Evolutionary conservation across 495 filamentous ascomycete genomes (phyloP).

Genomic region (Penicillium waksmanii): DNA sequence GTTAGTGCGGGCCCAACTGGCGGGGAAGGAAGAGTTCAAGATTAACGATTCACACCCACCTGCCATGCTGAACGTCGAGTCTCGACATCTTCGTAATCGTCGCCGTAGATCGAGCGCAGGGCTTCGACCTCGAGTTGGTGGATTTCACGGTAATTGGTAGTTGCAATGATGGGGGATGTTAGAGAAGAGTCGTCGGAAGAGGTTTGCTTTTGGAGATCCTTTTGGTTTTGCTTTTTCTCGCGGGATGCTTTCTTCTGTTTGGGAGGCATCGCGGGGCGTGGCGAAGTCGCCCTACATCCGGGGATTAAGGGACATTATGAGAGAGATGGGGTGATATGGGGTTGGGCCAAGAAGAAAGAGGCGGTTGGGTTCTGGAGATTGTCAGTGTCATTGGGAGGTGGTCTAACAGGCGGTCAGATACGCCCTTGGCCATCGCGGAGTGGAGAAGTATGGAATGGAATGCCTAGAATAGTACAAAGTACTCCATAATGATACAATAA

Average conservation of each 20-base stretch:
- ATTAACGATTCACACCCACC: constrained; percentile 48
- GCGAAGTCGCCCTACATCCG: constrained; percentile 39
- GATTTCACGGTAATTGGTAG: constrained; percentile 76
- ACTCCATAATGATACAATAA: too few relatives aligned
- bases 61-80: constrained; percentile 83
- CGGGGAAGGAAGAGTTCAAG: neutral
- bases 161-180: constrained; percentile 32
- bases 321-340: constrained; percentile 2
- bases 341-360: constrained; percentile 1
- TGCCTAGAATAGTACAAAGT: too few relatives aligned
- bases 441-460: too few relatives aligned
- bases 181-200: constrained; percentile 33
- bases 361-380: constrained; percentile 10
- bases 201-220: constrained; percentile 10
- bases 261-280: constrained; percentile 55
- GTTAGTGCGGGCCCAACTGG: constrained; percentile 4
- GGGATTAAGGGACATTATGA: constrained; percentile 25
- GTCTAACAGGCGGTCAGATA: constrained; percentile 33
- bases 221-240: constrained; percentile 39
- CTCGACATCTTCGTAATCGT: constrained; percentile 80
- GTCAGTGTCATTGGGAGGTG: constrained; percentile 1
- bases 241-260: constrained; percentile 46
- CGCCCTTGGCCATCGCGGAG: constrained; percentile 8
- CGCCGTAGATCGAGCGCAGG: constrained; percentile 86
- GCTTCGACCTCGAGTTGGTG: constrained; percentile 89